Evolutionary conservation across 257 asterid species (phyloP), one percentile per base, ranked within the genome.

Genomic region (Perilla frutescens): DNA sequence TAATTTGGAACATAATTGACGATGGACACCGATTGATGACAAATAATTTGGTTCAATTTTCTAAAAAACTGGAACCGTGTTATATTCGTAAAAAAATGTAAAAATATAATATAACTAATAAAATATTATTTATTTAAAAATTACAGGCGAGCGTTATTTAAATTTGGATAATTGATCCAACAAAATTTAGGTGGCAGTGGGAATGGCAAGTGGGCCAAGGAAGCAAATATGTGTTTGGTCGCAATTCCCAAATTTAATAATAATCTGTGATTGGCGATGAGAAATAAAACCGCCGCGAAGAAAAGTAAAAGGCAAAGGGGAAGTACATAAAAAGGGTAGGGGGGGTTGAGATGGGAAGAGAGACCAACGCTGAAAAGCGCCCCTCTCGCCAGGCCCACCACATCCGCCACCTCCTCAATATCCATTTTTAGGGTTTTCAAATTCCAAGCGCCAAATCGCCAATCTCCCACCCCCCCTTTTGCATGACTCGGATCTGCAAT

Each of bases 361-460:
- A 59, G 62, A 74, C 60, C 62, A 68, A 48, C 31, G 43, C 77
- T 73, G 81, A 77, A 81, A 83, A 83, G 79, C 82, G 82, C 84
- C 41, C 11, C 66, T 56, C 71, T 57, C 72, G 45, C 66, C 11
- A 67, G 82, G 81, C 82, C 84, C 86, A 83, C 73, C 81, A 69
- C 73, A 47, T 66, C 81, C 81, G 83, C 90, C 87, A 81, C 75
- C 80, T 82, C 84, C 80, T 76, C 84, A 73, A 14, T 56, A 71
- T 73, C 80, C 83, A 70, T 66, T 55, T 59, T 82, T 87, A 88
- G 92, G 93, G 91, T 84, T 78, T 83, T 83, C 75, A 78, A 81
- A 73, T 71, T 79, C 79, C 67, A 58, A 83, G 93, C 84, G 83
- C 83, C 91, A 75, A 84, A 68, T 79, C 86, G 29, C 63, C 47